A percentile compares a stretch with the other conserved stretches of the same genome.
phyloP scores from a whole-genome alignment of 2,329 filamentous ascomycete species.

The Neonectria neomacrospora region DNA sequence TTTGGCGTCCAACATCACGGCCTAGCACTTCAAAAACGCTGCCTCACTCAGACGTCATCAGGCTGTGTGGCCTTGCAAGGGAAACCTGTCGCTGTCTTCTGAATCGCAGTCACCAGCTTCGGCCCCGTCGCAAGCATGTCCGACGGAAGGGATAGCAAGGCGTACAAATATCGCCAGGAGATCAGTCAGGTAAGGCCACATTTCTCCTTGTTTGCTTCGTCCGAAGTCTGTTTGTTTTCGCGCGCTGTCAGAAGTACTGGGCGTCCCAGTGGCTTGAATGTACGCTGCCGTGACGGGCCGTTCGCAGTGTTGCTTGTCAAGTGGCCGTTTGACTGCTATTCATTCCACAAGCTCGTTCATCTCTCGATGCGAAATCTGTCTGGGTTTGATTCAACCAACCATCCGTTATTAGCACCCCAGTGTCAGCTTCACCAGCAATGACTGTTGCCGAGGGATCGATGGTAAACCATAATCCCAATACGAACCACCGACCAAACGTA shows the following conservation, averaged over 20 bases:
- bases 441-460: neutral
- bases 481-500: neutral
- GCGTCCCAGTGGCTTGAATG: neutral
- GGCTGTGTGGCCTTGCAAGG: neutral
- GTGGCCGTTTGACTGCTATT: neutral
- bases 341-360: neutral
- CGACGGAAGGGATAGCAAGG: constrained; percentile 66
- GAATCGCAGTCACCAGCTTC: neutral
- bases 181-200: constrained; percentile 84
- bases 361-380: neutral
- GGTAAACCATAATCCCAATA: neutral
- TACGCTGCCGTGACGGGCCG: neutral
- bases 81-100: neutral
- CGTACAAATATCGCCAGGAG: constrained; percentile 92
- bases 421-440: neutral
- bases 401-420: neutral
- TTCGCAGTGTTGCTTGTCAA: neutral
- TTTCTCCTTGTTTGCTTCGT: neutral
- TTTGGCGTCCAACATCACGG: neutral
- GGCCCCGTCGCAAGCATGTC: constrained; percentile 30
- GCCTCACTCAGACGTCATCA: neutral
- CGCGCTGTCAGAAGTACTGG: neutral
- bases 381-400: neutral
- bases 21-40: neutral
- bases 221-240: neutral